A percentile compares a stretch with the other conserved stretches of the same genome.
Conservation (phyloP, 228 moss, liverwort and hornwort genomes). For the Sphagnum magellanicum region DNA sequence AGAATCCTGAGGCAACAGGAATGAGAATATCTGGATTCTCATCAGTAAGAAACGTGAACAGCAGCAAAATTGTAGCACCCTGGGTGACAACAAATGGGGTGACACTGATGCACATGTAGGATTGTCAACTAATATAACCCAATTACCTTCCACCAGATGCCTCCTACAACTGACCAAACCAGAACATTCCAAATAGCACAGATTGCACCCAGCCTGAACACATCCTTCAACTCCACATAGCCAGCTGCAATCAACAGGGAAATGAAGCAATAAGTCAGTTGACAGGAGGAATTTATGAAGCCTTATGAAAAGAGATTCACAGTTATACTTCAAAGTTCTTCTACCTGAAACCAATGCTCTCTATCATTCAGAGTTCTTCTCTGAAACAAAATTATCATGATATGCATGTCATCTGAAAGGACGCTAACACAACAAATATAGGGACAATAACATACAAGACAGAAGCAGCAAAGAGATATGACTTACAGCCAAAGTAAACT, state of each 20-base stretch:
- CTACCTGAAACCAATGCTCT: not conserved
- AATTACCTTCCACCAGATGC: conserved; percentile 92
- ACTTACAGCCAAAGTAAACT: conserved; percentile 91
- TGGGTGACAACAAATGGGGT: conserved; percentile 7
- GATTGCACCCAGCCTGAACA: conserved; percentile 87
- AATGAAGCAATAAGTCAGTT: not conserved
- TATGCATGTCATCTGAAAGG: too few relatives aligned
- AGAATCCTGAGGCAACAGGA: too few relatives aligned
- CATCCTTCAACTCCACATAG: conserved; percentile 75
- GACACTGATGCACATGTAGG: conserved; percentile 2
- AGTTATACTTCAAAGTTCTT: not conserved
- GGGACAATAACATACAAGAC: too few relatives aligned
- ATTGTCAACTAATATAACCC: conserved; percentile 61
- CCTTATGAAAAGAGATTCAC: not conserved
- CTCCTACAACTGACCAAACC: conserved; percentile 81
- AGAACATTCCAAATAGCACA: conserved; percentile 81
- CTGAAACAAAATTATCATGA: not conserved
- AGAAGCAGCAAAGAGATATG: too few relatives aligned
- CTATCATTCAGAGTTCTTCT: not conserved
- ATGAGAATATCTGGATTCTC: conserved; percentile 8
- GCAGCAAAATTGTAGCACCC: conserved; percentile 8
- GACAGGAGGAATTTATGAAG: not conserved
- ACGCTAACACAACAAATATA: too few relatives aligned
- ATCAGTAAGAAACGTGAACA: conserved; percentile 19
- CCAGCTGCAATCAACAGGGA: conserved; percentile 56